phyloP scores from a whole-genome alignment of 805 yeast genomes.

The Tetrapisispora iriomotensis region DNA sequence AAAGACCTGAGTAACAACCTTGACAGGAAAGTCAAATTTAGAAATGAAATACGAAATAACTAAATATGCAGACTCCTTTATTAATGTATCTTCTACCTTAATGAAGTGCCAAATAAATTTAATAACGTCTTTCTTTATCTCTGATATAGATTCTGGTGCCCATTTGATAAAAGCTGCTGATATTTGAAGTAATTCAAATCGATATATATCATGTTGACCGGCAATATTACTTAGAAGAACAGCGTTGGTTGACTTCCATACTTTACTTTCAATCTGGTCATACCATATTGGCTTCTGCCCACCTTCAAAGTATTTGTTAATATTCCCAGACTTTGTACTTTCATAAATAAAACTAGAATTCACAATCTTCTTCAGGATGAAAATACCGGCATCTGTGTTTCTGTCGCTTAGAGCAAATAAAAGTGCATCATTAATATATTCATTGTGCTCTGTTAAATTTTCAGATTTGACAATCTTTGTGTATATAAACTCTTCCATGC shows the following conservation, averaged over 20 bases:
- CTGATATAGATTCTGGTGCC: constrained; percentile 50
- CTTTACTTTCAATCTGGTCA: constrained; percentile 43
- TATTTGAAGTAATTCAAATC: constrained; percentile 71
- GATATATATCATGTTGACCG: constrained; percentile 61
- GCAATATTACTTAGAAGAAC: constrained; percentile 38
- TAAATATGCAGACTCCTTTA: constrained; percentile 89
- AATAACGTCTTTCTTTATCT: constrained; percentile 71
- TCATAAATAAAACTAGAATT: constrained; percentile 59
- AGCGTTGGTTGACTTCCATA: constrained; percentile 63
- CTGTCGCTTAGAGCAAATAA: constrained; percentile 39
- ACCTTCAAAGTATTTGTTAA: constrained; percentile 35
- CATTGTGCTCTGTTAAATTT: constrained; percentile 38
- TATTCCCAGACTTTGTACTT: constrained; percentile 38
- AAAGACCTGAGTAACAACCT: constrained; percentile 83
- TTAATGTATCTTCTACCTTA: constrained; percentile 75
- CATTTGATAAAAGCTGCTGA: constrained; percentile 67
- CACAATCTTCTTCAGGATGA: constrained; percentile 50
- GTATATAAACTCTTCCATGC: constrained; percentile 50
- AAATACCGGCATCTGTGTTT: constrained; percentile 47
- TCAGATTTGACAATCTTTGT: constrained; percentile 42
- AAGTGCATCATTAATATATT: constrained; percentile 43
- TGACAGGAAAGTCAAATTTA: constrained; percentile 79
- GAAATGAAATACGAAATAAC: constrained; percentile 79
- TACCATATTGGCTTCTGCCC: constrained; percentile 49
- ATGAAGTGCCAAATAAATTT: constrained; percentile 92